phyloP scores from a whole-genome alignment of 2,329 filamentous ascomycete genomes.

The Fusarium keratoplasticum region DNA sequence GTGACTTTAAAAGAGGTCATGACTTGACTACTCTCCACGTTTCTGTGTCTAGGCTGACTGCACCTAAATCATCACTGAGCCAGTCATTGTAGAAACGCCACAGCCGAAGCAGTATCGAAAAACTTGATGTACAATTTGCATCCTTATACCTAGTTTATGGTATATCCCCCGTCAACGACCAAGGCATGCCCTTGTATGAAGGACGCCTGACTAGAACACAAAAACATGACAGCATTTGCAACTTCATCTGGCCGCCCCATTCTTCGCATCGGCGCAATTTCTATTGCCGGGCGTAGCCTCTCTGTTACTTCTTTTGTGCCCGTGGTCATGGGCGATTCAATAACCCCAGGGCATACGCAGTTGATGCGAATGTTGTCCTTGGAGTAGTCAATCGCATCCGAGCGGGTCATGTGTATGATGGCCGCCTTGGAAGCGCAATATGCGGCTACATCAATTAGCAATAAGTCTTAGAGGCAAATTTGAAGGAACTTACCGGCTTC shows the following conservation, averaged over 20 bases:
- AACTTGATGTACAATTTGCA: too few species aligned
- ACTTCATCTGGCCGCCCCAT: slow-evolving; percentile 64
- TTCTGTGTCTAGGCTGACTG: not conserved
- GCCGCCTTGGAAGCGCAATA: slow-evolving; percentile 70
- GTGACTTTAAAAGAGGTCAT: not conserved
- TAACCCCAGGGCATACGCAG: slow-evolving; percentile 75
- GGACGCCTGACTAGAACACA: slow-evolving; percentile 60
- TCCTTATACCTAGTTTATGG: slow-evolving; percentile 52
- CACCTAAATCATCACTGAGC: not conserved
- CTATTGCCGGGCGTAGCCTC: slow-evolving; percentile 52
- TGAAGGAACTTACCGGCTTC: slow-evolving; percentile 44
- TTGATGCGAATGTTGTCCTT: slow-evolving; percentile 57
- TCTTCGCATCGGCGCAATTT: slow-evolving; percentile 62
- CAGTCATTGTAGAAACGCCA: too few species aligned
- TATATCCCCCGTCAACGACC: slow-evolving; percentile 65
- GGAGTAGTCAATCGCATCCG: slow-evolving; percentile 68
- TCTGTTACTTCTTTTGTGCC: slow-evolving; percentile 50
- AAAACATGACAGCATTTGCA: slow-evolving; percentile 61
- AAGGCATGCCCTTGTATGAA: slow-evolving; percentile 65
- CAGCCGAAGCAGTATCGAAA: not conserved
- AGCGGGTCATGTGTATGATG: slow-evolving; percentile 67
- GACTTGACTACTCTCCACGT: not conserved
- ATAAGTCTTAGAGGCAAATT: too few species aligned
- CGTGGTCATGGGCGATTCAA: slow-evolving; percentile 61
- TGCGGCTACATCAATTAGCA: slow-evolving; percentile 52